Percentiles rank a stretch among this genome's conserved stretches.
phyloP scores from a whole-genome alignment of 441 rosid species.

The Gossypium davidsonii region DNA sequence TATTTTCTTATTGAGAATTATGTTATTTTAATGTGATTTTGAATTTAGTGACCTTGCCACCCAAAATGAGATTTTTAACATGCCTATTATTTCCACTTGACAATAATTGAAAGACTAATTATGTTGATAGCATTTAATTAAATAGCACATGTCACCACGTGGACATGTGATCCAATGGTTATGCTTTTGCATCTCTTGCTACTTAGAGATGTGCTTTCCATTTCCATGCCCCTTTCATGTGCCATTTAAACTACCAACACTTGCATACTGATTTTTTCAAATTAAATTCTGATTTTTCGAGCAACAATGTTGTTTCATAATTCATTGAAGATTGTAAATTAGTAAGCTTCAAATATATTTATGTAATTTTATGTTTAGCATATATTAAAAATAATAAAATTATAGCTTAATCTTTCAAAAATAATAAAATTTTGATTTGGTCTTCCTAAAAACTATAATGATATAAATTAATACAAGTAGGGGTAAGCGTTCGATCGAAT shows the following conservation, averaged over 20 bases:
- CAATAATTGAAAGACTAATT: conserved; percentile 1
- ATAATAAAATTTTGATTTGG: too few relatives aligned
- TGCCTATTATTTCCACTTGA: background rate
- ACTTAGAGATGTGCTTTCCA: background rate
- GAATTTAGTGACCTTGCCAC: too few relatives aligned
- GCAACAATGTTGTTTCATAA: too few relatives aligned
- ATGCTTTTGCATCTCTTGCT: background rate
- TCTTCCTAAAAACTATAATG: too few relatives aligned
- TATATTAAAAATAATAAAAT: too few relatives aligned
- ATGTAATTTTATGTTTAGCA: too few relatives aligned
- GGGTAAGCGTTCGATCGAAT: too few relatives aligned
- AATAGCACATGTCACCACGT: conserved; percentile 15
- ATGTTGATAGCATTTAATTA: background rate
- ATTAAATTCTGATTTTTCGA: too few relatives aligned
- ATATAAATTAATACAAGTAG: too few relatives aligned
- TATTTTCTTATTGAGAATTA: background rate
- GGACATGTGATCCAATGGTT: conserved; percentile 13
- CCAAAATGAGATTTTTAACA: background rate
- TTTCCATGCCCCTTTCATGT: background rate
- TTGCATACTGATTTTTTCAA: background rate
- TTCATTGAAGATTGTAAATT: too few relatives aligned
- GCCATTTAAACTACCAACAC: background rate
- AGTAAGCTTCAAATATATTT: background rate
- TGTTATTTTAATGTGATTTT: background rate
- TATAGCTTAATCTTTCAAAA: too few relatives aligned